Percentiles rank a stretch among this genome's conserved stretches.
Conservation (phyloP, 306 rosid species). For the Rosa lucieae region DNA sequence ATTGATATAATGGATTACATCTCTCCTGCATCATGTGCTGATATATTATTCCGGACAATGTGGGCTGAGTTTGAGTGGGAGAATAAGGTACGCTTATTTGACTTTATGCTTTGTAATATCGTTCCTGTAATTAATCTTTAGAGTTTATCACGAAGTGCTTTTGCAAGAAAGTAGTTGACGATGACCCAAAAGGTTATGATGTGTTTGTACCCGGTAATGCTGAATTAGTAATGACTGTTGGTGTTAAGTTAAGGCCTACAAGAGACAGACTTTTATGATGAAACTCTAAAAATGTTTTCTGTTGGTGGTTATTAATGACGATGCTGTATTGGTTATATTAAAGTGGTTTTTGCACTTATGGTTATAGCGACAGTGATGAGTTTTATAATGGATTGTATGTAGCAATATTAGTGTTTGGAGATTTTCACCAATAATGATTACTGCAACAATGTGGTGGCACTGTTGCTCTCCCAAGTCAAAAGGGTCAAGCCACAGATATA, state of each 20-base stretch:
- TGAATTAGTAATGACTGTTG: not conserved
- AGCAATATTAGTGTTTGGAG: too few species aligned
- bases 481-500: too few species aligned
- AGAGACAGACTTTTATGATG: not conserved
- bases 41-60: constrained; percentile 89
- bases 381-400: too few species aligned
- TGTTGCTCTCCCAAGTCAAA: not conserved
- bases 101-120: not conserved
- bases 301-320: not conserved
- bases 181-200: not conserved
- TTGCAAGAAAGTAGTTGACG: not conserved
- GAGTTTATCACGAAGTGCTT: not conserved
- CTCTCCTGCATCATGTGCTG: constrained; percentile 94
- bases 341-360: not conserved
- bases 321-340: not conserved
- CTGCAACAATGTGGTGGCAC: not conserved
- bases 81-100: constrained; percentile 65
- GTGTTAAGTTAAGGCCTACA: not conserved
- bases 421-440: too few species aligned
- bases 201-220: not conserved
- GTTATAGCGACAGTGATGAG: not conserved
- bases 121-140: not conserved
- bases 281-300: not conserved
- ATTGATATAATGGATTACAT: constrained; percentile 99
- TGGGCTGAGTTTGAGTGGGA: constrained; percentile 99